Base-by-base conservation (phyloP, 192 early-diverging fungal species). In the Haplosporangium gracile region DNA sequence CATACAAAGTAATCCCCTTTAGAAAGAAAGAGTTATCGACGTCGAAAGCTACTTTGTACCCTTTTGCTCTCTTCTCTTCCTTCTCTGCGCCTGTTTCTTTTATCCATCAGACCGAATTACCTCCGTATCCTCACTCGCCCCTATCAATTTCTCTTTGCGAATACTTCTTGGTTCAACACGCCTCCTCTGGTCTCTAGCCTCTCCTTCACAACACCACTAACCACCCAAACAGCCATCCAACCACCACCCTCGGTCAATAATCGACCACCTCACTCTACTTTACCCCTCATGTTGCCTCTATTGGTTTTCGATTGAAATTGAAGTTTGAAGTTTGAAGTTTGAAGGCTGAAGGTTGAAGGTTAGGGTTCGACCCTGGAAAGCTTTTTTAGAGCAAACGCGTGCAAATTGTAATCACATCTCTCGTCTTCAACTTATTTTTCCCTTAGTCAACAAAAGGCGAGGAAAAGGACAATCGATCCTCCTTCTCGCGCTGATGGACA, bases 311-410 rank as follows among this genome's bases (percentile, higher is more conserved):
- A 60, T 24, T 32, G 10, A 51, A 43, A 43, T 0, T n/a, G 24
- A 57, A 1, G 20, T 5, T n/a, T 22, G 22, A 57, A 36, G 36
- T n/a, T n/a, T n/a, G 24, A 57, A 1, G 20, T 5, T n/a, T 22
- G 22, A 57, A 36, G 36, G 36, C 2, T 36, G 36, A 36, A 36
- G 13, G 43, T 32, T 65, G 13, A 65, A 65, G 60, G 29, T 65
- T 65, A 65, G n/a, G 60, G 29, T 65, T 65, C 26, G 10, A 34
- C 60, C 60, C 29, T 29, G 60, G 60, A 65, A 65, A 65, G 32
- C 60, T 65, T 34, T 51, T 51, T 51, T 51, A 51, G 29, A 65
- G 60, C 60, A 65, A 32, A 65, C 60, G 60, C 60, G 60, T 65
- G 60, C 9, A 65, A 65, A 65, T 65, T 32, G 29, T 65, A 65